Base-by-base conservation (phyloP, 768 basidiomycete genomes). In the Tubosaeta brunneosetosa region DNA sequence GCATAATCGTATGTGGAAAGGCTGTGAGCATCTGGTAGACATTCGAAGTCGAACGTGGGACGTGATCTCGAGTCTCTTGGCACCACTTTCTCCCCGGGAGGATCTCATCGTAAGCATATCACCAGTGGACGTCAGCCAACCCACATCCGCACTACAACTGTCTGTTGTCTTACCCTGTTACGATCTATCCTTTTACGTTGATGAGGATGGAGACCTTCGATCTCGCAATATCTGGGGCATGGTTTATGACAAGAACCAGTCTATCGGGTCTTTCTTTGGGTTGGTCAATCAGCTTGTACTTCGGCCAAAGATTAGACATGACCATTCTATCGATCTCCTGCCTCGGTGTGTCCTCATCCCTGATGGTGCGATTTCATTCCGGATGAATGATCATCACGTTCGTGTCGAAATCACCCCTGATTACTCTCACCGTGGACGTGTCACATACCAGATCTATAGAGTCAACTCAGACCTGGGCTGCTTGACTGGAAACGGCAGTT, bases 221-320 rank as follows among this genome's bases (percentile, higher is more conserved):
- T 77, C 71, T 29, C 63, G 51, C 10, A 73, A 75, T 44, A 59
- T 76, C 38, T 67, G 68, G 3, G 68, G 62, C 13, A 76, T 75
- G 67, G 58, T 73, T n/a, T 61, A 79, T 6, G 74, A 77, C 37
- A 1, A 43, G 2, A 48, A 62, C 36, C 78, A 78, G 49, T 75
- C 68, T 0, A 58, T 61, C 1, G 76, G 75, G 2, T 73, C 75
- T 0, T 59, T 80, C 54, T 65, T 76, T 38, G 80, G 79, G 7
- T 51, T 81, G 26, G 19, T 32, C 17, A 70, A 62, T 26, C 68
- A 59, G 34, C 72, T 77, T 22, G 64, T 79, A 6, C 66, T 78
- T 33, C 65, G 74, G 33, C 60, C 61, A 46, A 55, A 63, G 52
- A 12, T 5, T 6, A 37, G 11, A 26, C 12, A 38, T 5, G 11